These are phyloP conservation scores for Coemansia sp. DNA, from an alignment of 192 early-diverging fungal species.

Conservation along the genomic window DNA sequence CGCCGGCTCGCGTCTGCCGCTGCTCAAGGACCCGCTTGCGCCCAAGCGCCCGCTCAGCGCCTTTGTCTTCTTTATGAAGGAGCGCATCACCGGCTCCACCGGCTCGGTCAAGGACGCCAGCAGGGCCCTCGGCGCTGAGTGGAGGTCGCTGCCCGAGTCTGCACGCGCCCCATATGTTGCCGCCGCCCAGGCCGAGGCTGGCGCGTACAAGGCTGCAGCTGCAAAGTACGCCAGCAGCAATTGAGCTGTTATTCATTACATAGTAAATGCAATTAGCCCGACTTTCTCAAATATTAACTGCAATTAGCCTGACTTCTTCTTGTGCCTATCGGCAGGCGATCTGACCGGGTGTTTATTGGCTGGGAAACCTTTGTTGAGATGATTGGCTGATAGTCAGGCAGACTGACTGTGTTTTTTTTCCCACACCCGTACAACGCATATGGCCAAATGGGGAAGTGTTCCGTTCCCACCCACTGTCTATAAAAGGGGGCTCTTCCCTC, in stretches of 20 bases:
- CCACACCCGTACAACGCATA: conserved; percentile 5
- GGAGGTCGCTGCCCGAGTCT: conserved; percentile 34
- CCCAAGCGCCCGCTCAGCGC: conserved; percentile 36
- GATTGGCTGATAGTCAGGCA: neutral
- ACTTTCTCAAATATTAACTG: neutral
- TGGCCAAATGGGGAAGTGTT: neutral
- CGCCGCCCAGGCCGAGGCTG: conserved; percentile 6
- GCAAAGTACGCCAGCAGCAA: conserved; percentile 25
- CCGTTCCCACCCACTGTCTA: conserved; percentile 13
- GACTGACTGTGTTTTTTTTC: neutral
- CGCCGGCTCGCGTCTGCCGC: conserved; percentile 8
- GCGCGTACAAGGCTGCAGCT: conserved; percentile 26
- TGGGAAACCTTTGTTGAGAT: neutral
- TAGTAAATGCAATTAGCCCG: too few species aligned
- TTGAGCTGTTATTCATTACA: too few species aligned
- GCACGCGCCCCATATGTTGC: conserved; percentile 36
- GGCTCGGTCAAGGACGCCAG: neutral
- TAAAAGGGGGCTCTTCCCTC: conserved; percentile 24
- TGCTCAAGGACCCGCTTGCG: conserved; percentile 43
- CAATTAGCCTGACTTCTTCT: neutral
- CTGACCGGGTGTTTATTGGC: neutral
- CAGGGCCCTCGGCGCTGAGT: conserved; percentile 17
- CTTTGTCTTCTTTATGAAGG: conserved; percentile 16
- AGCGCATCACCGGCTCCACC: neutral
- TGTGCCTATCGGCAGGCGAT: conserved; percentile 10